Base-by-base conservation (phyloP, 176 grass and related monocot genomes). In the Juncus inflexus region DNA sequence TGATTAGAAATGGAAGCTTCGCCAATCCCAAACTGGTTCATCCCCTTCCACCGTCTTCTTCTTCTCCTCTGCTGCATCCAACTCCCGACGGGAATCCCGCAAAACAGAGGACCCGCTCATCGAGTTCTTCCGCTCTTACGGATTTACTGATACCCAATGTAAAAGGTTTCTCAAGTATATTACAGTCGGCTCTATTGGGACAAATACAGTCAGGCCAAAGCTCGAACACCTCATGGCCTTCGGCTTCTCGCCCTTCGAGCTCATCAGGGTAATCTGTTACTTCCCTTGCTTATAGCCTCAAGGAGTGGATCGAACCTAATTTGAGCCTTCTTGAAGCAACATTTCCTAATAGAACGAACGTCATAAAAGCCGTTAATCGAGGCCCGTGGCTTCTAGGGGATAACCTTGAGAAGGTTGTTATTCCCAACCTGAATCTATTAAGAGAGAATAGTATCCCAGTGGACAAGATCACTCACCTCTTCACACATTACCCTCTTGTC, bases 91-190 rank as follows among this genome's bases (percentile, higher is more conserved):
- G 5, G 42, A 45, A 45, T 16, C 60, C 47, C 47, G 49, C 58
- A 12, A 40, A 6, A 58, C 62, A n/a, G 2, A 37, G 37, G 40
- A 64, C 14, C 37, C 60, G 7, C 59, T 79, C 49, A 53, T 62
- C 60, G 7, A 35, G 9, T 63, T 69, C 67, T 69, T 79, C 10
- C 9, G 6, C 6, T 51, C 52, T 6, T 63, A 64, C 77, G 67
- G 77, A 11, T 72, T 79, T 59, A 52, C 67, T 35, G 42, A 60
- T 40, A 13, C 14, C n/a, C 47, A 79, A 50, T 12, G 50, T 49
- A 7, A 60, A 41, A 72, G 28, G 11, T 52, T 72, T 59, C 9
- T 35, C 67, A 63, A 37, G 50, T 12, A 16, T 12, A 66, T 67
- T 2, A 19, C 41, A 45, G 12, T 79, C 37, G 66, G 63, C 15